Evolutionary conservation across 2,329 filamentous ascomycete genomes (phyloP).

Genomic region (Pseudogymnoascus sp.): DNA sequence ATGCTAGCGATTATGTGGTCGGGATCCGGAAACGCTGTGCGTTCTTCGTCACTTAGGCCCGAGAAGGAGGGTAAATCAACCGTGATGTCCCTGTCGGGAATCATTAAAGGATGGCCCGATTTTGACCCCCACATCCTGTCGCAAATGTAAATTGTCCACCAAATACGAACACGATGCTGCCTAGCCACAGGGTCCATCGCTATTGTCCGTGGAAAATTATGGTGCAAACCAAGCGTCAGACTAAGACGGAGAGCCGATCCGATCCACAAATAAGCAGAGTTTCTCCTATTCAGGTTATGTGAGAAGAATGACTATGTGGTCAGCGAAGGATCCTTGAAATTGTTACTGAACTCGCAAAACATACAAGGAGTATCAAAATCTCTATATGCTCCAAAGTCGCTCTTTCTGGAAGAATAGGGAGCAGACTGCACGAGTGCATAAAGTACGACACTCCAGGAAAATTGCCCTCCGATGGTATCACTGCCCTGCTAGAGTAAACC

Average conservation of each 20-base stretch:
- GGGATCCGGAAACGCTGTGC: conserved; percentile 34
- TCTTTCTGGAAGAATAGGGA: conserved; percentile 37
- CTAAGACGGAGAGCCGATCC: conserved; percentile 40
- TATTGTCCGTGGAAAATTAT: conserved; percentile 34
- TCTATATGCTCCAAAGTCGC: conserved; percentile 41
- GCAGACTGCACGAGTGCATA: conserved; percentile 35
- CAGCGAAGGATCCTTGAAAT: not conserved
- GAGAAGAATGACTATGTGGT: conserved; percentile 39
- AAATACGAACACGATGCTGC: conserved; percentile 38
- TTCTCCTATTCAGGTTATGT: conserved; percentile 39
- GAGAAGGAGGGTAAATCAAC: conserved; percentile 38
- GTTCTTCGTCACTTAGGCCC: conserved; percentile 24
- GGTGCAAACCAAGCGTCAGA: conserved; percentile 38
- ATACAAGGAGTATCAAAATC: conserved; percentile 39
- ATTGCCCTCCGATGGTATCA: conserved; percentile 24
- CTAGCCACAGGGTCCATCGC: conserved; percentile 30
- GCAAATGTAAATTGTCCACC: conserved; percentile 40
- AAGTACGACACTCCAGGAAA: conserved; percentile 43
- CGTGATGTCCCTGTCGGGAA: conserved; percentile 43
- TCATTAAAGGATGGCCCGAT: conserved; percentile 42
- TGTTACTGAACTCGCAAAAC: conserved; percentile 14
- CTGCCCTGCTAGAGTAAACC: conserved; percentile 38
- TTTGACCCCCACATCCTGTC: conserved; percentile 45
- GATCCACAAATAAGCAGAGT: conserved; percentile 39
- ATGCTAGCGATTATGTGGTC: conserved; percentile 36